Conservation (phyloP, 192 early-diverging fungal species). For the Coemansia sp. region DNA sequence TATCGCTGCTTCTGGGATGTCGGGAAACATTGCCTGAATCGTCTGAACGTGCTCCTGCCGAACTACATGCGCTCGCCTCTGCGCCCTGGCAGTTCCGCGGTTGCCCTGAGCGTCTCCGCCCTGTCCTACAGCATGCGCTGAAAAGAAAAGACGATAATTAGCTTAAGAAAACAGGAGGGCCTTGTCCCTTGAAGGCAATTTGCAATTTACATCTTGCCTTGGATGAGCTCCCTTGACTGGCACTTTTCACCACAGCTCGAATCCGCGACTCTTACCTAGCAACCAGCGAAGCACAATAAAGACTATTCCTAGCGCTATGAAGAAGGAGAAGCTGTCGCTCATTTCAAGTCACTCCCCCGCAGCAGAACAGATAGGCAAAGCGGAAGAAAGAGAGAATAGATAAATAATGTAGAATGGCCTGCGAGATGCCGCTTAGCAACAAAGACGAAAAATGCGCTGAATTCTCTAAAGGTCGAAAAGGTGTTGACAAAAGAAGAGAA, state of each 20-base stretch:
- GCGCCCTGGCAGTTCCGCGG: conserved; percentile 10
- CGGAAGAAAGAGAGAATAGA: neutral
- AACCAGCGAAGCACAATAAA: conserved; percentile 49
- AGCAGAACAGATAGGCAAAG: neutral
- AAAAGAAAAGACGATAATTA: neutral
- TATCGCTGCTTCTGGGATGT: conserved; percentile 72
- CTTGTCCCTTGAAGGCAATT: neutral
- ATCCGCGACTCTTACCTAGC: conserved; percentile 21
- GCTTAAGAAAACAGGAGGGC: neutral
- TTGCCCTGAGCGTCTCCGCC: conserved; percentile 33
- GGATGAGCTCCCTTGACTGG: neutral
- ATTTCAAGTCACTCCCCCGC: conserved; percentile 13
- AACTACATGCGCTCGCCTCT: conserved; percentile 35
- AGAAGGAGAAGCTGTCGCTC: conserved; percentile 45
- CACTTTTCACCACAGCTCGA: neutral
- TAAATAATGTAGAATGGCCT: too few relatives aligned
- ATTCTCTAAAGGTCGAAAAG: too few relatives aligned
- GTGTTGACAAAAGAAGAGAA: neutral
- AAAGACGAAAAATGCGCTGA: too few relatives aligned
- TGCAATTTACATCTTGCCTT: neutral
- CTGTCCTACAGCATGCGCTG: conserved; percentile 41
- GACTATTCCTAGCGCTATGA: conserved; percentile 44
- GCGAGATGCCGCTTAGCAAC: too few relatives aligned
- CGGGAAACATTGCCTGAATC: conserved; percentile 79
- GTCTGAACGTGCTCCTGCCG: conserved; percentile 59